Base-by-base conservation (phyloP, 495 filamentous ascomycete species). In the Alectoria sarmentosa region DNA sequence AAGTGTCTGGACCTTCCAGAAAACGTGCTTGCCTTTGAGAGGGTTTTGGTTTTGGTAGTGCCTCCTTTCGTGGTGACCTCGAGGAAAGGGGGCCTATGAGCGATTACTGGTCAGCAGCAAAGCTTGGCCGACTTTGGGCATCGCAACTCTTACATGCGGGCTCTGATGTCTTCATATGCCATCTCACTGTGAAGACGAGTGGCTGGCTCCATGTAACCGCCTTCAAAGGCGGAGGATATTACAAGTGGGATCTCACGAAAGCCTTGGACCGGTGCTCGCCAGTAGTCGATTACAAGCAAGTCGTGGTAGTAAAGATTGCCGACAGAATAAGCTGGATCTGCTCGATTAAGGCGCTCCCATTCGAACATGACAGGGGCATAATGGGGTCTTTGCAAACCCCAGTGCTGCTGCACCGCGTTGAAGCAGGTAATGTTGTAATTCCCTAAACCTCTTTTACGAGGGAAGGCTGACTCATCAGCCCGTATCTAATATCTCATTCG, bases 341-440 rank as follows among this genome's bases (percentile, higher is more conserved):
- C 17, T 6, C 58, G 64, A 42, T 54, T 14, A 5, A 10, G 11
- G 0, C 19, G 58, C 38, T 65, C 63, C 36, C 37, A 52, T 17
- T 65, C 58, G 28, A 61, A 65, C 46, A 54, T 60, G 7, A 60
- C 26, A 26, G 58, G 56, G 5, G 58, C 42, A 9, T 65, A 60
- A 23, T 65, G 28, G 13, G 17, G 11, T 42, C 56, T 60, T 4
- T 38, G 9, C 15, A 36, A 26, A 3, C 63, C 58, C 42, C 55
- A 60, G 19, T 28, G n/a, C 36, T 37, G 15, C 15, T 65, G 30
- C 1, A n/a, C 44, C 9, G 17, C 57, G 5, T 44, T 30, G 4
- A 38, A 49, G 42, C 44, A 41, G 15, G 54, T 60, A 0, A 30
- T 4, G 9, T 63, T n/a, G 26, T 23, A 38, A 4, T 21, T 11